Evolutionary conservation across 1,284 basidiomycete genomes (phyloP), one percentile per base, ranked within the genome.

Genomic region (Cryptococcus floricola): DNA sequence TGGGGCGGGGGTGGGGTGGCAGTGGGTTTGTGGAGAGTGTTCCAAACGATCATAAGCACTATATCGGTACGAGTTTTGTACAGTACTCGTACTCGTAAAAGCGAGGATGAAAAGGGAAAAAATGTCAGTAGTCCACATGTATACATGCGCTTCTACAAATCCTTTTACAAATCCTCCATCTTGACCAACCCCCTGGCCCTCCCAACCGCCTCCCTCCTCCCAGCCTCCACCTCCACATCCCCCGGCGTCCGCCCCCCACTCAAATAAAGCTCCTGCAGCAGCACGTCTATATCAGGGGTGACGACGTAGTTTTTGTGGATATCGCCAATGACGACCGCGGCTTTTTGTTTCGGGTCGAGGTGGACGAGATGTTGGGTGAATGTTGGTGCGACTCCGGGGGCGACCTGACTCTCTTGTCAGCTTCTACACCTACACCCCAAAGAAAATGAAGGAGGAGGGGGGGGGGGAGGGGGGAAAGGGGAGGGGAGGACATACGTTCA

Each of bases 361-460:
- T 87, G 81, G 47, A 91, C 86, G 7, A 90, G 86, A 61, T 95
- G 90, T 71, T 96, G 91, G 9, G 95, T 81, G 75, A 96, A 97
- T 0, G 89, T 89, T 2, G 89, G 84, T 60, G 89, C 88, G 8
- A 89, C 91, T 16, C 88, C 90, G 12, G 88, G 85, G 5, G 83
- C 84, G 25, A 96, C 86, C 89, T 95, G 68, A 31, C 49, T 25
- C 23, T 12, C 39, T 25, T 12, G 39, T 16, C 39, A 34, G 6
- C 10, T 34, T 34, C 7, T 34, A 10, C 31, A 34, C 6, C 31
- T n/a, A n/a, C n/a, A n/a, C n/a, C n/a, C n/a, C n/a, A n/a, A n/a
- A 34, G 1, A 31, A 34, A 2, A 34, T 8, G 10, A 5, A 34
- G 31, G 23, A 23, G 23, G 10, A 3, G 42, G 10, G 8, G 34